Evolutionary conservation across 768 basidiomycete species (phyloP), one percentile per base, ranked within the genome.

Genomic region (Agrocybe pediades): DNA sequence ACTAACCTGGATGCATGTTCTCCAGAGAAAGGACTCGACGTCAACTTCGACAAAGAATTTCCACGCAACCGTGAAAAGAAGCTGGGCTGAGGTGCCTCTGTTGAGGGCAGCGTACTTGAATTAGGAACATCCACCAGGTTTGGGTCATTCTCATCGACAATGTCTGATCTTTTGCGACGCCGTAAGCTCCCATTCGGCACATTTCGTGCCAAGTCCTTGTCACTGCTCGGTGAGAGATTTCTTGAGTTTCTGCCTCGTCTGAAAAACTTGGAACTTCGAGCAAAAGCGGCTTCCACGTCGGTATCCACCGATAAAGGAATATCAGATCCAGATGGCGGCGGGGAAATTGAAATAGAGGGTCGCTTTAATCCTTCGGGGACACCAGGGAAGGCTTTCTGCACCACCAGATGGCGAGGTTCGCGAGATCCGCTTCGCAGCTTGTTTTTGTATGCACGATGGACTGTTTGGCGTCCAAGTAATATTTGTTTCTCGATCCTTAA

Each of bases 401-500:
- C 54, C 25, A 65, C 33, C 9, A 60, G 47, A 24, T 68, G 58
- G 23, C 61, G 62, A 29, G 64, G 57, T 53, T 66, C 67, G 41
- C 55, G 51, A 40, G 48, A 53, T 16, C 48, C 29, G 20, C 50
- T 55, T 40, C 36, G 42, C 51, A 58, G 67, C 58, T 68, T 71
- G 43, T 54, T 46, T 55, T 82, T 83, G 41, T 81, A 68, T 7
- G 78, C 72, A 55, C 70, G 79, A 17, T 91, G 87, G 39, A 92
- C 78, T 47, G 78, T 76, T 62, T 88, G 84, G 9, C 94, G 85
- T 17, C 95, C 94, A 9, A 86, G 73, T 36, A 86, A 75, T 44
- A 97, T 91, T 61, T 93, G 87, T 50, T 85, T 86, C 69, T 97
- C 88, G n/a, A 92, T 76, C 8, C 83, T 82, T 59, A 84, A 79